phyloP scores from a whole-genome alignment of 306 rosid genomes.

The Cucurbita moschata region DNA sequence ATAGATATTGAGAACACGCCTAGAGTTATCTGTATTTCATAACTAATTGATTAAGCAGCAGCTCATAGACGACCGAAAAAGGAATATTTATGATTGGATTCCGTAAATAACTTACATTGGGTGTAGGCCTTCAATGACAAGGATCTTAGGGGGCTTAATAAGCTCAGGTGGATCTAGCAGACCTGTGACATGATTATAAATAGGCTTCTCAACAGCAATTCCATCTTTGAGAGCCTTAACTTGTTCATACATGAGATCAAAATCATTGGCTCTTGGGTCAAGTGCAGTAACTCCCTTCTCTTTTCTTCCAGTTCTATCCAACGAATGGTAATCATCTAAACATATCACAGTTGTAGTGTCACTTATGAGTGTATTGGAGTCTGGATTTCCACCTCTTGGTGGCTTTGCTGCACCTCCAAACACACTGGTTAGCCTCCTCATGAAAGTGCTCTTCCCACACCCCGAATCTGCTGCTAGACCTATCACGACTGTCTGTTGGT shows the following conservation, averaged over 20 bases:
- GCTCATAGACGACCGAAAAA: neutral
- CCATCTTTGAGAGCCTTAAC: slow-evolving; percentile 78
- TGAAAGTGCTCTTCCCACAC: slow-evolving; percentile 91
- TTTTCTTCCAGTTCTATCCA: slow-evolving; percentile 83
- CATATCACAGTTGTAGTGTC: slow-evolving; percentile 94
- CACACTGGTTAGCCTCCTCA: slow-evolving; percentile 89
- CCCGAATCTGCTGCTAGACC: slow-evolving; percentile 97
- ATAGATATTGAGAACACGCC: neutral
- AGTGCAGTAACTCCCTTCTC: slow-evolving; percentile 89
- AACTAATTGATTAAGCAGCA: neutral
- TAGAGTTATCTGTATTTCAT: neutral
- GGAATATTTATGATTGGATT: neutral
- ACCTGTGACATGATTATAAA: slow-evolving; percentile 86
- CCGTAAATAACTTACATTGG: slow-evolving; percentile 53
- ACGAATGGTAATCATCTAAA: slow-evolving; percentile 82
- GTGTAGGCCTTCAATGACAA: slow-evolving; percentile 91
- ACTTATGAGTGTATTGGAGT: slow-evolving; percentile 84
- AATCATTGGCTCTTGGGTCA: slow-evolving; percentile 80
- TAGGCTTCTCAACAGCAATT: slow-evolving; percentile 57
- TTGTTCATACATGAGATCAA: slow-evolving; percentile 92
- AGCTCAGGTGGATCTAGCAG: slow-evolving; percentile 87
- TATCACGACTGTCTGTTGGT: slow-evolving; percentile 68
- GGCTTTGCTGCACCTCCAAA: slow-evolving; percentile 92
- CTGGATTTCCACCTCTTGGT: slow-evolving; percentile 89
- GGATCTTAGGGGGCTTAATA: slow-evolving; percentile 86